Evolutionary conservation across 179 eudicot species (phyloP), one percentile per base, ranked within the genome.

Genomic region (Vitellaria paradoxa): DNA sequence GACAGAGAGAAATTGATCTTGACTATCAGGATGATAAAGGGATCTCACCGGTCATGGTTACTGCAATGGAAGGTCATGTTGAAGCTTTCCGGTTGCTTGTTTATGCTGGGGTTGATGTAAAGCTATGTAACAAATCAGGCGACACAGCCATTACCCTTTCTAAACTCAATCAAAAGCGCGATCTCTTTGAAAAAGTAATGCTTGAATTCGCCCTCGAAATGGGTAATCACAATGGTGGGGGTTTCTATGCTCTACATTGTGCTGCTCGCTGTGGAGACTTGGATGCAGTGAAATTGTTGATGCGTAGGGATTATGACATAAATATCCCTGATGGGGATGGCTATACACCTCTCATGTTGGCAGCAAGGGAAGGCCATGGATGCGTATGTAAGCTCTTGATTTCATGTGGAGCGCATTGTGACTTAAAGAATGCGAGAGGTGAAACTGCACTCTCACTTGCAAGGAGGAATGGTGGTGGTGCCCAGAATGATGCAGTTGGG

Each of bases 341-440:
- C 40, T 89, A 91, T 82, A 90, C 97, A 1, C 97, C 99, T 3
- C 87, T 93, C 21, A 93, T 96, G 99, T 75, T 90, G 71, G 98
- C 98, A 1, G 97, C 98, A 18, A 88, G 82, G 70, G 98, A 87
- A 84, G 96, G 94, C 65, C 89, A 90, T 68, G 91, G 82, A 13
- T 66, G 77, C 8, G 76, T 86, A 63, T 91, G 98, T 52, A 69
- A 82, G 84, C 85, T 87, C 75, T 76, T 93, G 73, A 86, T 96
- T 61, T 81, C 88, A 1, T 63, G 49, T 3, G 99, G 96, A 9
- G 93, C 97, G 11, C 8, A 37, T 3, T 87, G 89, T 59, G 88
- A 87, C 23, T 17, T 80, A 7, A 85, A 77, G 71, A 95, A 84
- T 21, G 76, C 72, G 3, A 88, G 77, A 65, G 96, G 93, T 0